These are phyloP conservation scores for Dactylis glomerata DNA, from an alignment of 176 grass and related monocot genomes.

Conservation along the genomic window DNA sequence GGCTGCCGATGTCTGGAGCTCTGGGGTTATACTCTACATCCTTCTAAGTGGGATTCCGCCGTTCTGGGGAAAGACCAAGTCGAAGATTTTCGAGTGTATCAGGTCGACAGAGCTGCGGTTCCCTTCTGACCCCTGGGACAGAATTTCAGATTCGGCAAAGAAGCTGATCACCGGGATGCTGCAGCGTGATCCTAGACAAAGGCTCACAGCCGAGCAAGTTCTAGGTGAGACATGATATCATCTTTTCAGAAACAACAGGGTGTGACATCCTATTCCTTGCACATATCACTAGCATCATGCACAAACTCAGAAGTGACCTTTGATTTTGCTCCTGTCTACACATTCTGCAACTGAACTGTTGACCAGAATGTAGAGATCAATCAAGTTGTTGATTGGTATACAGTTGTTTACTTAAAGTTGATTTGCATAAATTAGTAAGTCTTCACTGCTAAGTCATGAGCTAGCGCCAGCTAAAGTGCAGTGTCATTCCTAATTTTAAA, in stretches of 20 bases:
- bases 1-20: conserved; percentile 87
- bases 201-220: conserved; percentile 65
- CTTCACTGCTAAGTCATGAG: conserved; percentile 32
- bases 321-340: neutral
- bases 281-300: neutral
- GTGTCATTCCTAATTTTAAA: conserved; percentile 27
- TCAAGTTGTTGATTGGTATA: too few relatives aligned
- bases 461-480: conserved; percentile 30
- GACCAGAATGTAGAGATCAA: neutral
- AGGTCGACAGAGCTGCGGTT: conserved; percentile 69
- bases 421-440: conserved; percentile 11
- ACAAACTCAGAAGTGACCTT: neutral
- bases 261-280: neutral
- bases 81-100: conserved; percentile 86
- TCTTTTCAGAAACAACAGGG: neutral
- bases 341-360: neutral
- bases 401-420: neutral
- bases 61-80: conserved; percentile 93
- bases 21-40: conserved; percentile 93
- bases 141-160: conserved; percentile 73
- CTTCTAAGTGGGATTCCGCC: conserved; percentile 87
- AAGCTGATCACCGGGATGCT: conserved; percentile 76
- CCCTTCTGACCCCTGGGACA: conserved; percentile 78
- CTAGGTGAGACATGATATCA: conserved; percentile 53
- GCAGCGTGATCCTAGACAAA: conserved; percentile 54